Base-by-base conservation (phyloP, 2,329 filamentous ascomycete species). In the Sporothrix euskadiensis region DNA sequence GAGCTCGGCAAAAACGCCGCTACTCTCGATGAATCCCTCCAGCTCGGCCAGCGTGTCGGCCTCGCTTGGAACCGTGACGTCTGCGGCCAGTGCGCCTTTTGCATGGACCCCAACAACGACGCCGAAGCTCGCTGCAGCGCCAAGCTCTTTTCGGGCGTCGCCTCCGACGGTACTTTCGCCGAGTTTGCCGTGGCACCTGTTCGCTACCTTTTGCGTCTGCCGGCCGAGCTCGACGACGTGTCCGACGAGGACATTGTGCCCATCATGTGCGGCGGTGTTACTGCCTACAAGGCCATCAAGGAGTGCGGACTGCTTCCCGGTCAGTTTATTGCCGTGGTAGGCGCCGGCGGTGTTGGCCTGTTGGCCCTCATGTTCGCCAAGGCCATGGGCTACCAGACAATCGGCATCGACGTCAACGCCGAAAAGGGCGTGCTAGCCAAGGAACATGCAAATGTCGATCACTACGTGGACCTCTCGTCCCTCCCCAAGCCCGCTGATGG, bases 261-360 rank as follows among this genome's bases (percentile, higher is more conserved):
- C 0, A 79, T 84, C 7, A 74, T 85, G 44, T 85, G 83, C 71
- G 83, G 80, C 0, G 83, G 83, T 0, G 82, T 84, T 0, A 84
- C 83, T 0, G 83, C 83, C 0, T 85, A 84, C 74, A 83, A 82
- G 75, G 83, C 82, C 0, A 69, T 84, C 66, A 83, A 83, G 75
- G 74, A 74, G 0, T 80, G 79, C 44, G 76, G 73, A 3, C 74
- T 79, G 4, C 76, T 73, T 0, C 80, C 81, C 0, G 82, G 83
- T 2, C 78, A 81, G 70, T 83, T 79, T 78, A 74, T 84, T 0
- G 81, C 79, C 0, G 77, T 85, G 6, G 77, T 79, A 0, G 83
- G 83, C 1, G 83, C 79, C 1, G 83, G 79, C 0, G 83, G 83
- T 0, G 81, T 84, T 1, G 83, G 82, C 0, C 79, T 79, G 5